phyloP scores from a whole-genome alignment of 2,329 filamentous ascomycete species.

The Aureobasidium leucospermi region DNA sequence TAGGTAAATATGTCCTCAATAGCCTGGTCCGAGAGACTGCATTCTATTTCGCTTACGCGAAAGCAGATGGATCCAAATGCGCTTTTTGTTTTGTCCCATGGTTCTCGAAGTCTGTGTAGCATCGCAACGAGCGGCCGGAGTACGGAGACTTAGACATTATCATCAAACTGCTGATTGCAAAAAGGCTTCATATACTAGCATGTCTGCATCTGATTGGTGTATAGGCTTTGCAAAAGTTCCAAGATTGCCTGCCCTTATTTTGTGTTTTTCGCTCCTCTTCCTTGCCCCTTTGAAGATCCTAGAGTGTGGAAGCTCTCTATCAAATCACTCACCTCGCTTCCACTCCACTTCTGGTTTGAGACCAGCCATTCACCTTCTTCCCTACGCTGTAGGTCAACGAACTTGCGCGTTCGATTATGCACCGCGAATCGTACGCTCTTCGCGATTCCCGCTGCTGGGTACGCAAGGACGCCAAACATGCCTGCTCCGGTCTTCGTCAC shows the following conservation, averaged over 20 bases:
- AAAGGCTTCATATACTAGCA: no score
- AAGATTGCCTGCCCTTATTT: background rate
- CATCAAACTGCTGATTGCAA: no score
- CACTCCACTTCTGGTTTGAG: background rate
- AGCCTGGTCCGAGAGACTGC: no score
- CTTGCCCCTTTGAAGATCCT: background rate
- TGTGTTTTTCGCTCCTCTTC: background rate
- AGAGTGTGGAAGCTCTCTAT: background rate
- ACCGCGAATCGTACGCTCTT: background rate
- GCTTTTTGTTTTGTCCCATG: no score
- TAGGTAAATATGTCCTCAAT: no score
- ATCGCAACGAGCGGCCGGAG: no score
- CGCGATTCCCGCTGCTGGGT: slow-evolving; percentile 17
- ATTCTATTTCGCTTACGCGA: no score
- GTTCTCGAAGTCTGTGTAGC: no score
- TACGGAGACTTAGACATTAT: no score
- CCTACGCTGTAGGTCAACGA: background rate
- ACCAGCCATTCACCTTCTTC: background rate
- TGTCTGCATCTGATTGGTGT: no score
- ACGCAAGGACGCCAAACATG: slow-evolving; percentile 27
- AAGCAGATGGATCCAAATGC: no score
- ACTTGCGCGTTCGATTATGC: background rate
- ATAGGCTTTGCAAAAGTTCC: no score
- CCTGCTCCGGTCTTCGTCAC: slow-evolving; percentile 67
- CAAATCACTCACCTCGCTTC: background rate